Conservation (phyloP, 169 alveolate species). For the Eimeria mitis region DNA sequence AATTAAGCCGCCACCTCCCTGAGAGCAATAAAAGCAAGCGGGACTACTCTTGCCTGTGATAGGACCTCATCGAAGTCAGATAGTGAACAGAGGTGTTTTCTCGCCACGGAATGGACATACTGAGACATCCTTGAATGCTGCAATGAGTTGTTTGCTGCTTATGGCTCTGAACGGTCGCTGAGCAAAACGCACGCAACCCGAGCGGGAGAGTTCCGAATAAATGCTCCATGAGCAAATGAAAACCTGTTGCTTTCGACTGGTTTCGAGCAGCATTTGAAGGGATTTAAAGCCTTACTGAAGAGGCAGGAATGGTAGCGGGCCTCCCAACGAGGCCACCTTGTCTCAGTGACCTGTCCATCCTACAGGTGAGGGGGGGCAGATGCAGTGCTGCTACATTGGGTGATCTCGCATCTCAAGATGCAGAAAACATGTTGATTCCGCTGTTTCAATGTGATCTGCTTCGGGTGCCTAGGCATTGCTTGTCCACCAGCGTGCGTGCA, state of each 20-base stretch:
- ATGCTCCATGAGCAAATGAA: too few species aligned
- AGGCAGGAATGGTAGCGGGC: neutral
- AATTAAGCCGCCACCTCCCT: conserved; percentile 67
- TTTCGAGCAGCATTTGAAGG: neutral
- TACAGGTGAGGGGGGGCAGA: neutral
- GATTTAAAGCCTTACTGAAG: neutral
- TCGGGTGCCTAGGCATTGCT: neutral
- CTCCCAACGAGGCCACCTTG: neutral
- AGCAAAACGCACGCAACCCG: conserved; percentile 34
- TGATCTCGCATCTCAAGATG: neutral
- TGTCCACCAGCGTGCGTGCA: neutral
- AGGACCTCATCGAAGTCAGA: neutral
- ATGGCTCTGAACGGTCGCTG: conserved; percentile 47
- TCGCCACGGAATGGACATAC: neutral
- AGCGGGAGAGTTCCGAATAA: neutral
- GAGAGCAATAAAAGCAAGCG: neutral
- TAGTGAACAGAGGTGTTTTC: neutral
- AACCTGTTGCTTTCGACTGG: neutral
- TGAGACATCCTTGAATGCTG: conserved; percentile 68
- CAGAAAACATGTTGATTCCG: neutral
- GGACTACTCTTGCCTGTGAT: neutral
- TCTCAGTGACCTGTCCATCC: conserved; percentile 14
- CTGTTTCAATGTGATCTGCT: neutral
- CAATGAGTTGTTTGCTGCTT: conserved; percentile 29
- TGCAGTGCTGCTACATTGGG: neutral